Base-by-base conservation (phyloP, 2,329 filamentous ascomycete species). In the Chlorencoelia australis region DNA sequence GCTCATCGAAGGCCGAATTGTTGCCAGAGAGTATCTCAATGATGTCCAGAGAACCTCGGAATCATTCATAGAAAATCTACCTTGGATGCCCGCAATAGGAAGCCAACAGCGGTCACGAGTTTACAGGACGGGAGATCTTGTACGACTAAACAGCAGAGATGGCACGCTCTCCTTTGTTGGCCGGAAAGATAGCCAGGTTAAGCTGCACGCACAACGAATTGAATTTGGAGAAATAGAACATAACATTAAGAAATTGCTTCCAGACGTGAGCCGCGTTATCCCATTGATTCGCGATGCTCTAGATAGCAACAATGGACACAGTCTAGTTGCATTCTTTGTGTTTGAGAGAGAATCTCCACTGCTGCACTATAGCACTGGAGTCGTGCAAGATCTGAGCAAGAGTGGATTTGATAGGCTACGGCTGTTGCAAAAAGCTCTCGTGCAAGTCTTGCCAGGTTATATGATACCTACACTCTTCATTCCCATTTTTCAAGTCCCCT, bases 1-100 rank as follows among this genome's bases (percentile, higher is more conserved):
- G 10, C 47, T 58, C 4, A 45, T 65, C 2, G 54, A 59, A 32
- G 62, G 61, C 3, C 57, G 52, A 11, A 42, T 53, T 4, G 39
- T 65, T 5, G 60, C 56, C 1, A 41, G 54, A 10, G 63, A 56
- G 13, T 66, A 66, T 36, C 46, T 65, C 5, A 55, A 59, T 15
- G 55, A 61, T 15, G 49, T 51, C 0, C 46, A 51, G 15, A 57
- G 54, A 33, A 65, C 60, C 1, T 30, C 49, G 1, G 47, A 48
- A 13, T 39, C 50, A 1, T 65, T 65, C 42, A 48, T 64, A n/a
- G 31, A 47, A 13, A 33, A 44, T 26, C 49, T 47, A 4, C 39
- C 60, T 39, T 66, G 46, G 45, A 14, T 37, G n/a, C 13, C 15
- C 18, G n/a, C 16, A 9, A 16, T 31, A 10, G 14, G 19, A 7